Conservation (phyloP, 108 stramenopile species). For the Schizochytrium sp. region DNA sequence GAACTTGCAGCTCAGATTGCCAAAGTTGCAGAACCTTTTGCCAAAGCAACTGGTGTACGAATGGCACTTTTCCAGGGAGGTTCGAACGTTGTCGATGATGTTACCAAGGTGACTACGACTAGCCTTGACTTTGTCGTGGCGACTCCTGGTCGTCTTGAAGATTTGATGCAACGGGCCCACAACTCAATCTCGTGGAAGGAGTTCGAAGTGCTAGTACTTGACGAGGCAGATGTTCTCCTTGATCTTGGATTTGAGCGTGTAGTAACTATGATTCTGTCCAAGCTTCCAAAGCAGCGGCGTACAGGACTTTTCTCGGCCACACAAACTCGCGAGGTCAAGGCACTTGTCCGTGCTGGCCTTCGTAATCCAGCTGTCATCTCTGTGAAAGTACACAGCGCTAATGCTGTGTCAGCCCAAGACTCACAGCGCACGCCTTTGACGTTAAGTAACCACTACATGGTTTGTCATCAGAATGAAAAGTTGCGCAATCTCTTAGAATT, state of each 20-base stretch:
- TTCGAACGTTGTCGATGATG: constrained; percentile 81
- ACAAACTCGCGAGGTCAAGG: constrained; percentile 80
- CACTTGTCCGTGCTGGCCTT: constrained; percentile 90
- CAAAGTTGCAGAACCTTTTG: constrained; percentile 68
- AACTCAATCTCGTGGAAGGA: constrained; percentile 84
- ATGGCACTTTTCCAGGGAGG: constrained; percentile 73
- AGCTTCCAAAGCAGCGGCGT: constrained; percentile 92
- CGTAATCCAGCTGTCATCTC: constrained; percentile 94
- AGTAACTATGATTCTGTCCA: constrained; percentile 83
- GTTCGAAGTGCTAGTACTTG: constrained; percentile 90
- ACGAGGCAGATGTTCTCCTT: constrained; percentile 95
- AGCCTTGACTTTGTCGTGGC: constrained; percentile 90
- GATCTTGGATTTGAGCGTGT: constrained; percentile 92
- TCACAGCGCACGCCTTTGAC: constrained; percentile 80
- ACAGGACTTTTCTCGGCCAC: constrained; percentile 98
- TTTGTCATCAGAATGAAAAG: constrained; percentile 85
- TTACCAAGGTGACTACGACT: constrained; percentile 79
- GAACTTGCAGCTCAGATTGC: constrained; percentile 77
- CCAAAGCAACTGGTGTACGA: background rate
- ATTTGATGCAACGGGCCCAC: constrained; percentile 78
- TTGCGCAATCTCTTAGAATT: constrained; percentile 84
- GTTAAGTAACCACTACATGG: constrained; percentile 90
- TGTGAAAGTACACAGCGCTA: constrained; percentile 79
- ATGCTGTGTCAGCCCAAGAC: constrained; percentile 54
- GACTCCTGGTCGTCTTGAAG: constrained; percentile 95